phyloP scores from a whole-genome alignment of 73 alveolate genomes.

The Paramecium octaurelia region DNA sequence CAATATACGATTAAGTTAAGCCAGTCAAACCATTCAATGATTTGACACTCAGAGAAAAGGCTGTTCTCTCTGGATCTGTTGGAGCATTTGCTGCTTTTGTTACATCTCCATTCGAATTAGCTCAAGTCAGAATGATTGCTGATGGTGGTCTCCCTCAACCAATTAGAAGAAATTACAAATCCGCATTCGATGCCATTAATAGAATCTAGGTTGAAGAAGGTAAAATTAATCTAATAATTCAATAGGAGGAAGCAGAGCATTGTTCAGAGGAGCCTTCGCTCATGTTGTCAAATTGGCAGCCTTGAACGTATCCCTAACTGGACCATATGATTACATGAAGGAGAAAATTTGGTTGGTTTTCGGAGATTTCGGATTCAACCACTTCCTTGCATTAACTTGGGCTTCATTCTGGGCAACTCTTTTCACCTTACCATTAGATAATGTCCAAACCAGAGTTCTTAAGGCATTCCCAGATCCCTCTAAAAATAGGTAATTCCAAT shows the following conservation, averaged over 20 bases:
- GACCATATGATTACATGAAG: slow-evolving; percentile 61
- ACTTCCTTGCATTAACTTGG: slow-evolving; percentile 51
- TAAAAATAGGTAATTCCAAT: background rate
- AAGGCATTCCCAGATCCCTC: slow-evolving; percentile 53
- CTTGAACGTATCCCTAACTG: slow-evolving; percentile 50
- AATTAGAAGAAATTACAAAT: slow-evolving; percentile 46
- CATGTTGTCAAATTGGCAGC: slow-evolving; percentile 50
- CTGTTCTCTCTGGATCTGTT: slow-evolving; percentile 51
- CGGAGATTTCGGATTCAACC: slow-evolving; percentile 58
- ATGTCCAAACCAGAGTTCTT: slow-evolving; percentile 42
- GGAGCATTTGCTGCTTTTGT: slow-evolving; percentile 64
- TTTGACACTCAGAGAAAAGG: slow-evolving; percentile 61
- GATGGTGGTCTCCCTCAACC: slow-evolving; percentile 59
- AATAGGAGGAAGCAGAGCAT: slow-evolving; percentile 47
- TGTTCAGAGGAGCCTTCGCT: slow-evolving; percentile 56
- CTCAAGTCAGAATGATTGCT: slow-evolving; percentile 55
- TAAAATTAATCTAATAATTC: background rate
- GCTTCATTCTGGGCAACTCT: slow-evolving; percentile 57
- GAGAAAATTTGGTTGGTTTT: slow-evolving; percentile 59
- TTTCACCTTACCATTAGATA: slow-evolving; percentile 58
- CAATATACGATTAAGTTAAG: slow-evolving; percentile 55
- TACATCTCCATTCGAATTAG: slow-evolving; percentile 58
- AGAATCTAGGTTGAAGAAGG: slow-evolving; percentile 50
- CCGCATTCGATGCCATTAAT: slow-evolving; percentile 48
- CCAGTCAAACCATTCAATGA: slow-evolving; percentile 62